Evolutionary conservation across 1,139 yeast genomes (phyloP).

Genomic region (Zygosaccharomyces pseudobailii): DNA sequence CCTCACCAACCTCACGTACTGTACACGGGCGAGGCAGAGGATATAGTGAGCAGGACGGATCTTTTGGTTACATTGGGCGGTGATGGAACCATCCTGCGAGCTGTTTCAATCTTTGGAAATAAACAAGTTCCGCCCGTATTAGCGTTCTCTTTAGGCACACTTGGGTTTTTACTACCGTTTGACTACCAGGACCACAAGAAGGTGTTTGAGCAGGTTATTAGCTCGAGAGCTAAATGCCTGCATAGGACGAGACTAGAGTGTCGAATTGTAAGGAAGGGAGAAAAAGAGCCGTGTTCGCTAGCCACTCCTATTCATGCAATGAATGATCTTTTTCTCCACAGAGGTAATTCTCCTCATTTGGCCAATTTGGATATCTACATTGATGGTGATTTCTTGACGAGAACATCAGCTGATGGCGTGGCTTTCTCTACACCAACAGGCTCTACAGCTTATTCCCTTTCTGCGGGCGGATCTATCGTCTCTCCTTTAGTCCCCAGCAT

Average conservation of each 20-base stretch:
- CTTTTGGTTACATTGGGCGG: slow-evolving; percentile 86
- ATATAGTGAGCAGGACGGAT: slow-evolving; percentile 57
- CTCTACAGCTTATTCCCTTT: slow-evolving; percentile 85
- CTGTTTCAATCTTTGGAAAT: slow-evolving; percentile 60
- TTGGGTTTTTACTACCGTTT: slow-evolving; percentile 87
- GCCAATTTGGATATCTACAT: slow-evolving; percentile 76
- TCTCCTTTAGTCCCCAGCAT: slow-evolving; percentile 85
- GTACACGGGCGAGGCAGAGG: slow-evolving; percentile 56
- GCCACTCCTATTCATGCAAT: slow-evolving; percentile 56
- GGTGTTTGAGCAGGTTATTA: slow-evolving; percentile 64
- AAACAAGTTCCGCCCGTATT: slow-evolving; percentile 79
- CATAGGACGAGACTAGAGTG: slow-evolving; percentile 77
- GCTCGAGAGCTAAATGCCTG: slow-evolving; percentile 62
- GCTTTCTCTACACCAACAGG: slow-evolving; percentile 89
- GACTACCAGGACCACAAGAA: slow-evolving; percentile 56
- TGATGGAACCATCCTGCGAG: slow-evolving; percentile 86
- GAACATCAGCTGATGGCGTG: slow-evolving; percentile 90
- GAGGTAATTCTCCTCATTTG: slow-evolving; percentile 85
- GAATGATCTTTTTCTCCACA: slow-evolving; percentile 84
- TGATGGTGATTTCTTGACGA: slow-evolving; percentile 76
- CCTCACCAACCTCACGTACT: slow-evolving; percentile 35
- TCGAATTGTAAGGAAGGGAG: slow-evolving; percentile 47
- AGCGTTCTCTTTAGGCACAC: slow-evolving; percentile 84
- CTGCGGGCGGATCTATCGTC: slow-evolving; percentile 89
- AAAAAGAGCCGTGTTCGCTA: slow-evolving; percentile 14